These are phyloP conservation scores for Diaporthe amygdali DNA, from an alignment of 2,329 filamentous ascomycete species.

Conservation along the genomic window DNA sequence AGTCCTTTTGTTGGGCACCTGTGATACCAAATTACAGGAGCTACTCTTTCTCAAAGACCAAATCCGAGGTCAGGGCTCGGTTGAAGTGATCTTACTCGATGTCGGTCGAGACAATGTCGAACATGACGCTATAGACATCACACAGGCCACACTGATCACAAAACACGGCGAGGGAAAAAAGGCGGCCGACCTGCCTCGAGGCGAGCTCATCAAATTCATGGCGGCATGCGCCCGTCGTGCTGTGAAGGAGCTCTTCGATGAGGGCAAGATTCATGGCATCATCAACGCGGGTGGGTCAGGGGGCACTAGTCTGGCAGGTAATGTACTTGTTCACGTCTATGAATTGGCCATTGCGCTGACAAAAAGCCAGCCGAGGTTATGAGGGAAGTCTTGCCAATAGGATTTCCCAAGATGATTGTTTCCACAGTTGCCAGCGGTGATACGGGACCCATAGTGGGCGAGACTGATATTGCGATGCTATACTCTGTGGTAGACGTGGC, in stretches of 20 bases:
- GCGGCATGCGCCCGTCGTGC: constrained; percentile 49
- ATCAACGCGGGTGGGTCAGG: constrained; percentile 64
- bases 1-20: constrained; percentile 65
- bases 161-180: constrained; percentile 36
- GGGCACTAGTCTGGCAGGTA: constrained; percentile 15
- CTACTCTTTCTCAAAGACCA: constrained; percentile 57
- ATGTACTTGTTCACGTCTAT: too few relatives aligned
- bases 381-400: constrained; percentile 64
- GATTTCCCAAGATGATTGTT: constrained; percentile 73
- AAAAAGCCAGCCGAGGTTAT: constrained; percentile 57
- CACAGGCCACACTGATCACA: constrained; percentile 47
- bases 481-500: constrained; percentile 75
- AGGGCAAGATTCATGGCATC: constrained; percentile 55
- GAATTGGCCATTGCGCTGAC: too few relatives aligned
- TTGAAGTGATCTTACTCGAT: constrained; percentile 36
- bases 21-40: constrained; percentile 68
- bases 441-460: constrained; percentile 66
- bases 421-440: constrained; percentile 74
- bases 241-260: constrained; percentile 44
- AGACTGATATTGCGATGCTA: constrained; percentile 73
- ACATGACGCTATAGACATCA: constrained; percentile 52
- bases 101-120: constrained; percentile 53
- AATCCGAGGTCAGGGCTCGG: constrained; percentile 39
- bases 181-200: constrained; percentile 49
- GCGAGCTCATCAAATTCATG: constrained; percentile 63